Evolutionary conservation across 73 alveolate species (phyloP), one percentile per base, ranked within the genome.

Genomic region (Blepharisma stoltei): DNA sequence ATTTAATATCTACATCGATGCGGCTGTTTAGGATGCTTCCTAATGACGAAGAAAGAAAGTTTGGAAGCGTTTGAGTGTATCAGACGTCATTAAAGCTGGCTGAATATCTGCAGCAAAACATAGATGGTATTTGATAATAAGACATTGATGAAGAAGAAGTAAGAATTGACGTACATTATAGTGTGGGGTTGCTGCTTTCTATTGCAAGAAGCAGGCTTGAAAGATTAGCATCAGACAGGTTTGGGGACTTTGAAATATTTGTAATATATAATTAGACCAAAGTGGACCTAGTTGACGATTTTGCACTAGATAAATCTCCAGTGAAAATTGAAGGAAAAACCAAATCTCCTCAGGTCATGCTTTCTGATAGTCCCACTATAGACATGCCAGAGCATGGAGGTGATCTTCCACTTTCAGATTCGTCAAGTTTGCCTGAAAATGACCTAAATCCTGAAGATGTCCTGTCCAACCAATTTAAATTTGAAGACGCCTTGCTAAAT

Each of bases 261-360:
- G 18, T 60, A 20, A 32, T 32, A 32, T 32, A 32, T 32, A 32
- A 32, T 32, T 32, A 32, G 41, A 32, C 41, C 41, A 38, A 60
- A 8, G 18, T 60, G 23, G 45, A 60, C 38, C 45, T 25, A 18
- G 48, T 38, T 38, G 11, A 38, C 73, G 73, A 60, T 1, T 60
- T 60, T 25, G 14, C 48, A n/a, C 45, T 60, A 8, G 73, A 60
- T 38, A 60, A 38, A 38, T 60, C 73, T 1, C 73, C 73, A 18
- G 73, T 60, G 46, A 60, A 60, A 60, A 14, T 60, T 18, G 73
- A 60, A 60, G 73, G 73, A 60, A 60, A 38, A 60, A 38, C 73
- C 0, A 8, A 14, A 25, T 9, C n/a, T 2, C 73, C 73, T 60
- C n/a, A 52, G 23, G 23, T 14, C 23, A 14, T 52, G n/a, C 66